Conservation (phyloP, 164 flowering plant species). For the Vitis amurensis region DNA sequence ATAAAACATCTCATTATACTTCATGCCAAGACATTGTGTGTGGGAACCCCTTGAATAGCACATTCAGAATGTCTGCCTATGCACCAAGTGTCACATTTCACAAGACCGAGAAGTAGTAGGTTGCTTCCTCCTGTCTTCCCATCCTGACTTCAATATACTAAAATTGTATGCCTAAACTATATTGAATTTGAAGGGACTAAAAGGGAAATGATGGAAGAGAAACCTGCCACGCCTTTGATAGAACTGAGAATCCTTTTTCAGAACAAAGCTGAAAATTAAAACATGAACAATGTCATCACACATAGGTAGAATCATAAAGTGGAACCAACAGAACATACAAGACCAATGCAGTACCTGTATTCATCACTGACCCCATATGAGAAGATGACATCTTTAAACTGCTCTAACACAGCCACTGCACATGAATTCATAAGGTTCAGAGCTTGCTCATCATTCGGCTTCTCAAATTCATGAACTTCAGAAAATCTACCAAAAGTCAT, state of each 20-base stretch:
- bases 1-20: too few relatives aligned
- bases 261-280: slow-evolving; percentile 62
- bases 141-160: background rate
- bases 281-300: slow-evolving; percentile 10
- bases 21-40: too few relatives aligned
- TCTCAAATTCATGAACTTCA: slow-evolving; percentile 75
- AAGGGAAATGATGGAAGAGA: slow-evolving; percentile 10
- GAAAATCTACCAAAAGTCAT: slow-evolving; percentile 56
- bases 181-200: background rate
- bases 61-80: too few relatives aligned
- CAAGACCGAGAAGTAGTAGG: background rate
- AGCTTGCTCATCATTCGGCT: slow-evolving; percentile 84
- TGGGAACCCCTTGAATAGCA: too few relatives aligned
- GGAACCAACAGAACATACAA: background rate
- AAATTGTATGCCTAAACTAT: background rate
- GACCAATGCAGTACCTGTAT: slow-evolving; percentile 55
- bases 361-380: slow-evolving; percentile 92
- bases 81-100: too few relatives aligned
- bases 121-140: slow-evolving; percentile 1
- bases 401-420: slow-evolving; percentile 67
- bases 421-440: slow-evolving; percentile 86
- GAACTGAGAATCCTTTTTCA: slow-evolving; percentile 58
- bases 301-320: background rate
- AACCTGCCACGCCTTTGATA: slow-evolving; percentile 68
- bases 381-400: slow-evolving; percentile 72